Conservation (phyloP, 345 rosid species). For the Barbarea vulgaris region DNA sequence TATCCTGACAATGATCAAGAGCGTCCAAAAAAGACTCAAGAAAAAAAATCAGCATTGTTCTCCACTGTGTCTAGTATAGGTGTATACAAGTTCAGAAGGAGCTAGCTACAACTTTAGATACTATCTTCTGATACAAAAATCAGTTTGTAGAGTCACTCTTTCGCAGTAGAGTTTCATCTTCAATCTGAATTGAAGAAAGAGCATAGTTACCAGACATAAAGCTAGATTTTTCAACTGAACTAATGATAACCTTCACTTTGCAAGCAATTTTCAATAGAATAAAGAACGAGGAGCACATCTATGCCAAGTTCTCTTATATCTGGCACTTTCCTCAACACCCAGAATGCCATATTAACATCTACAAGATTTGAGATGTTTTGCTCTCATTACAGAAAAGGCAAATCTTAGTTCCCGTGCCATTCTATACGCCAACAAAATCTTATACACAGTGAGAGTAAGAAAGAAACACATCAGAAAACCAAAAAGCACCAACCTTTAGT, state of each 20-base stretch:
- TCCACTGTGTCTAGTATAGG: background rate
- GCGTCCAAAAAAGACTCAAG: background rate
- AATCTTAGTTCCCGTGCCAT: background rate
- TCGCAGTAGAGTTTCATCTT: background rate
- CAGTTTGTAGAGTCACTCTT: background rate
- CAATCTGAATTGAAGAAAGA: background rate
- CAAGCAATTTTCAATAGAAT: conserved; percentile 2
- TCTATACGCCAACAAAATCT: background rate
- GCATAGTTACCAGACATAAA: background rate
- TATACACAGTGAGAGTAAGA: background rate
- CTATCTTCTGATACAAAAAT: background rate
- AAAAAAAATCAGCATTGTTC: background rate
- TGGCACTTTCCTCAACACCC: background rate
- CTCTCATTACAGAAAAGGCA: background rate
- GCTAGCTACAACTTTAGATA: background rate
- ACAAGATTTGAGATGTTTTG: background rate
- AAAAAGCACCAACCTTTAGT: conserved; percentile 70
- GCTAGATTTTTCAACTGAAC: background rate
- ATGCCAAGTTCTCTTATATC: background rate
- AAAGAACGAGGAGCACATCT: background rate
- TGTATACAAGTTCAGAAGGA: background rate
- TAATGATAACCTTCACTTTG: conserved; percentile 14
- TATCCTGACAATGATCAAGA: background rate
- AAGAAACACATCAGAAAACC: conserved; percentile 8
- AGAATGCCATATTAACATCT: background rate